Evolutionary conservation across 2,329 filamentous ascomycete genomes (phyloP), one percentile per base, ranked within the genome.

Genomic region (Lasiodiplodia hormozganensis): DNA sequence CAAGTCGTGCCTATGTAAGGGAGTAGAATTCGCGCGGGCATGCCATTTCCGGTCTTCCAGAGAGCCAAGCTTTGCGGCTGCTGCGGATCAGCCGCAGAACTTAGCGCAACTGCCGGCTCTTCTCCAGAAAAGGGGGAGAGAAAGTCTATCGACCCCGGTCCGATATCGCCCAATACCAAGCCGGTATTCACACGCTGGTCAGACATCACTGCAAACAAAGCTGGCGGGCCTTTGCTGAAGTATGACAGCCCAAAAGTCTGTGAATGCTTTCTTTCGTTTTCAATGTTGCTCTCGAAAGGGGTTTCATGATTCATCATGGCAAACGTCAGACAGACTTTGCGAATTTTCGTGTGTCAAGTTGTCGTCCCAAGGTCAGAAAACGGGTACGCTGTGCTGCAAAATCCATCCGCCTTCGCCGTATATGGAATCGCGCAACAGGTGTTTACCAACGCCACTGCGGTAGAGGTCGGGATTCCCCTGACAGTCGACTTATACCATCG

Each of bases 41-140:
- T 47, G n/a, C 43, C 43, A 47, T 47, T 47, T 47, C 31, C 43
- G 43, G 43, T 47, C n/a, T 47, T 21, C 38, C 31, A 43, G 36
- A 34, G 18, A 21, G 40, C 21, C 31, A 65, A 65, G 62, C 62
- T 65, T 65, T 65, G 62, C 49, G 51, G 53, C 54, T 65, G 54
- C 34, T 65, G 51, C n/a, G 36, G 40, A 65, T 56, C 62, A 65
- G 21, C 62, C 62, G 62, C 62, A 65, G 51, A 43, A 40, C 28
- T 11, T 56, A 57, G 54, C 31, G 54, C 54, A 36, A 47, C 43
- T n/a, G n/a, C 43, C 43, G n/a, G 43, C n/a, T 47, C 7, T 16
- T 47, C 43, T n/a, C 43, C 43, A 21, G 18, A 47, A 43, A 21
- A 47, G 43, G 43, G 43, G 43, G 43, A n/a, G 2, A n/a, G 4